A percentile compares a stretch with the other conserved stretches of the same genome.
Conservation (phyloP, 805 yeast species). For the Ogataea polymorpha region DNA sequence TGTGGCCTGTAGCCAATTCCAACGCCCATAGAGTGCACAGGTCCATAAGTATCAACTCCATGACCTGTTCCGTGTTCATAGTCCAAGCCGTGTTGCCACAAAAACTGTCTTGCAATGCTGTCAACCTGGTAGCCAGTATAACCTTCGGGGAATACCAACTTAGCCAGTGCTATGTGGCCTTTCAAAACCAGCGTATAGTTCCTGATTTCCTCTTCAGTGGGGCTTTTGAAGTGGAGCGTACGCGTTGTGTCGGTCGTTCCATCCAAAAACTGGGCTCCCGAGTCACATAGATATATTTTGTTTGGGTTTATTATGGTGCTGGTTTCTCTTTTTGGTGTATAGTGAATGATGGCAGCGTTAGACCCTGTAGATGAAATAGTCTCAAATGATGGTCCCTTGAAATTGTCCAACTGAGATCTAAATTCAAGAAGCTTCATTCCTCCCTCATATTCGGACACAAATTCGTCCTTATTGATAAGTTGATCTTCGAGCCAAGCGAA, state of each 20-base stretch:
- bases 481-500: constrained; percentile 59
- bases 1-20: constrained; percentile 57
- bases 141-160: constrained; percentile 50
- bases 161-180: constrained; percentile 51
- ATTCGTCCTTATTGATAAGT: constrained; percentile 39
- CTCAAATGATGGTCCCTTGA: constrained; percentile 65
- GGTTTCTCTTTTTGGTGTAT: constrained; percentile 49
- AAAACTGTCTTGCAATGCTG: constrained; percentile 53
- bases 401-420: constrained; percentile 49
- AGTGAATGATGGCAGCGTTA: constrained; percentile 76
- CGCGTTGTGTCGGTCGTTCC: constrained; percentile 67
- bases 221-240: constrained; percentile 52
- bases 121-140: constrained; percentile 55
- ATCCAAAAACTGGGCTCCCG: constrained; percentile 59
- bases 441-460: constrained; percentile 63
- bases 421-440: constrained; percentile 56
- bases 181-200: constrained; percentile 57
- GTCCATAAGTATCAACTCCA: constrained; percentile 59
- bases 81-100: constrained; percentile 57
- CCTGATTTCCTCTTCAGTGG: constrained; percentile 42
- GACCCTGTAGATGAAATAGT: constrained; percentile 76
- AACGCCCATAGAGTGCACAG: constrained; percentile 63
- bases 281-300: constrained; percentile 52
- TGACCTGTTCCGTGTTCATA: constrained; percentile 66
- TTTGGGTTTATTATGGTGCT: constrained; percentile 50